Evolutionary conservation across 345 rosid genomes (phyloP).

Genomic region (Melaleuca alternifolia): DNA sequence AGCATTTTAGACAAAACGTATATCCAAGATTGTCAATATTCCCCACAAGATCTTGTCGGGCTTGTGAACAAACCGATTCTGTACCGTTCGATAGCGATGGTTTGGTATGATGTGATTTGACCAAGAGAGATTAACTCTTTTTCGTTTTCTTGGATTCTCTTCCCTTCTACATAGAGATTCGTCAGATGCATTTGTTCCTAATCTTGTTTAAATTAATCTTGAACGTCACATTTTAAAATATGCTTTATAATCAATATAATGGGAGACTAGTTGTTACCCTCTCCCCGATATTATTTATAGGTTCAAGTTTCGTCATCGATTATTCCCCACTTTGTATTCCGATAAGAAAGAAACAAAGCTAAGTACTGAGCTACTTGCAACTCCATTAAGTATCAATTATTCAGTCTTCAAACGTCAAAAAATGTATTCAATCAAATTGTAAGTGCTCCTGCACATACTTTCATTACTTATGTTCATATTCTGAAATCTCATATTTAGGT

Average conservation of each 20-base stretch:
- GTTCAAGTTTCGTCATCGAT: background rate
- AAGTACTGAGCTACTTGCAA: background rate
- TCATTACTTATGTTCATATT: background rate
- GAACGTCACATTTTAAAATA: background rate
- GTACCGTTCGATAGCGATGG: background rate
- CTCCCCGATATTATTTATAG: background rate
- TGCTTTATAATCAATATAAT: background rate
- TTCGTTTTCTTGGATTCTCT: background rate
- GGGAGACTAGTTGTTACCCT: background rate
- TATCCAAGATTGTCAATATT: conserved; percentile 4
- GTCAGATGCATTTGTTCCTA: background rate
- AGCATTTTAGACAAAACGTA: background rate
- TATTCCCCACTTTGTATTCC: background rate
- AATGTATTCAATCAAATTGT: background rate
- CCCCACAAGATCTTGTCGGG: conserved; percentile 17
- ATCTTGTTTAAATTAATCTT: background rate
- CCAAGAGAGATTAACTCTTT: background rate
- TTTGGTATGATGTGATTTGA: background rate
- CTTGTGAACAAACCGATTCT: background rate
- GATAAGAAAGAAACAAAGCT: background rate
- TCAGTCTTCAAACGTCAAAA: background rate
- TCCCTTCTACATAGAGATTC: background rate
- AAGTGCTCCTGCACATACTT: conserved; percentile 2
- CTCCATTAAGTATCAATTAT: background rate
- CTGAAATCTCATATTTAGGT: background rate